Evolutionary conservation across 108 stramenopile genomes (phyloP).

Genomic region (Cyclotella baltica): DNA sequence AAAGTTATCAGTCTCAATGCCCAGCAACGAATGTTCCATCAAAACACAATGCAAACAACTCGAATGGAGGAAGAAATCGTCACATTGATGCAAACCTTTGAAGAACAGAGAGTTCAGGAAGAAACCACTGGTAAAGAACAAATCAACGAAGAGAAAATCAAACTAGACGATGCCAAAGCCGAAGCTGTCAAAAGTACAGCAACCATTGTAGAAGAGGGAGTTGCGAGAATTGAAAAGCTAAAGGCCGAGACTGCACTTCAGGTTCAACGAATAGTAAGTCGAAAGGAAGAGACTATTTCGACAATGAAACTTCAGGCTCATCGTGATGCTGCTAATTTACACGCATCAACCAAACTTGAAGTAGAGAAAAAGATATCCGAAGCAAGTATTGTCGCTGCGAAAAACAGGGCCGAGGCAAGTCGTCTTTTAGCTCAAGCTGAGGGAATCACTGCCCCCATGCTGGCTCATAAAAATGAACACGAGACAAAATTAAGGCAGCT

Average conservation of each 20-base stretch:
- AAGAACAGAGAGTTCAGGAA: constrained; percentile 24
- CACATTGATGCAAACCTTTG: constrained; percentile 40
- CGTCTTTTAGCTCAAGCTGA: constrained; percentile 30
- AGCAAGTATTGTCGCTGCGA: constrained; percentile 16
- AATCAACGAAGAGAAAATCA: constrained; percentile 34
- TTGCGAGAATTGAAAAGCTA: constrained; percentile 25
- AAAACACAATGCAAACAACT: constrained; percentile 58
- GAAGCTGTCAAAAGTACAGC: constrained; percentile 21
- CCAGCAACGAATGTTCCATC: constrained; percentile 62
- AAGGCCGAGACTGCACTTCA: constrained; percentile 29
- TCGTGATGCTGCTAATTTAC: constrained; percentile 28
- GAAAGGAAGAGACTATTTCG: constrained; percentile 34
- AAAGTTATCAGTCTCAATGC: constrained; percentile 52
- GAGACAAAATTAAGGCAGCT: constrained; percentile 27
- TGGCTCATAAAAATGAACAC: constrained; percentile 34
- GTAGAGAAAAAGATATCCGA: constrained; percentile 27
- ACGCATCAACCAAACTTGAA: constrained; percentile 37
- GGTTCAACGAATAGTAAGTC: constrained; percentile 28
- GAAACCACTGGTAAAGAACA: constrained; percentile 16
- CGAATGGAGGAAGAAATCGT: constrained; percentile 36
- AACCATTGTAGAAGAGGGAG: constrained; percentile 29
- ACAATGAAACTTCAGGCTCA: constrained; percentile 28
- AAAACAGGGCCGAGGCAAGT: constrained; percentile 29
- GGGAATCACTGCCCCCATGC: constrained; percentile 30
- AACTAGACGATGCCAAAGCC: constrained; percentile 37